A percentile compares a stretch with the other conserved stretches of the same genome.
Evolutionary conservation across 495 filamentous ascomycete genomes (phyloP).

Genomic region (Monascus purpureus): DNA sequence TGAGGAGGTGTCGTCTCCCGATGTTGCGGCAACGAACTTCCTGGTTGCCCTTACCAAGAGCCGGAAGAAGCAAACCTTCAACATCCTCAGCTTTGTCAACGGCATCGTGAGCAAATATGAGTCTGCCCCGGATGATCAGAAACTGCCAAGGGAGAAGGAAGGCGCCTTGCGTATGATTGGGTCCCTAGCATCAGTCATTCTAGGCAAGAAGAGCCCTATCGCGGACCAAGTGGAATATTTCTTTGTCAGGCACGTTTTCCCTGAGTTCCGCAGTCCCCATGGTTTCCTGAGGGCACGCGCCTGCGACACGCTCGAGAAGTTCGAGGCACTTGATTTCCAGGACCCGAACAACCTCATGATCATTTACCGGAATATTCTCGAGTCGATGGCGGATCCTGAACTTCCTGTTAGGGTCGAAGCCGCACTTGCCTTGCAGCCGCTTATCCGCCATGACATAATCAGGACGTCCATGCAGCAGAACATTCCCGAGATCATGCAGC

Average conservation of each 20-base stretch:
- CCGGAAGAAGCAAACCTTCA: constrained; percentile 89
- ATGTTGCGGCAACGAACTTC: constrained; percentile 95
- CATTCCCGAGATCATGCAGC: constrained; percentile 99
- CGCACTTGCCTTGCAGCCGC: constrained; percentile 82
- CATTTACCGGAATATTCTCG: constrained; percentile 91
- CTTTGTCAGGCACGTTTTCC: constrained; percentile 95
- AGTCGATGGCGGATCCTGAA: constrained; percentile 87
- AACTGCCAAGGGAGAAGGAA: constrained; percentile 89
- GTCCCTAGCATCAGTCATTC: constrained; percentile 80
- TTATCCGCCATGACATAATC: constrained; percentile 92
- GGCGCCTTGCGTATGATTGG: constrained; percentile 96
- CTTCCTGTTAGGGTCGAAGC: constrained; percentile 91
- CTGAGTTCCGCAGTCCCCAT: constrained; percentile 85
- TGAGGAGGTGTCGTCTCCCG: constrained; percentile 89
- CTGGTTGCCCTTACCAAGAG: constrained; percentile 86
- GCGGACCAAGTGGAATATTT: constrained; percentile 98
- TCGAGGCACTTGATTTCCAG: constrained; percentile 90
- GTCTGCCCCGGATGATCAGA: constrained; percentile 65
- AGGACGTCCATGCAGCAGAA: constrained; percentile 89
- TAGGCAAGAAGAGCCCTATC: constrained; percentile 95
- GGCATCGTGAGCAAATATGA: constrained; percentile 84
- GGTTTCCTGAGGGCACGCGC: constrained; percentile 91
- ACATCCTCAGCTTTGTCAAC: constrained; percentile 87
- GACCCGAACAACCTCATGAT: constrained; percentile 85
- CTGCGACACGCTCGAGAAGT: constrained; percentile 95